A percentile compares a stretch with the other conserved stretches of the same genome.
phyloP scores from a whole-genome alignment of 805 yeast species.

The Blastobotrys muscicola region DNA sequence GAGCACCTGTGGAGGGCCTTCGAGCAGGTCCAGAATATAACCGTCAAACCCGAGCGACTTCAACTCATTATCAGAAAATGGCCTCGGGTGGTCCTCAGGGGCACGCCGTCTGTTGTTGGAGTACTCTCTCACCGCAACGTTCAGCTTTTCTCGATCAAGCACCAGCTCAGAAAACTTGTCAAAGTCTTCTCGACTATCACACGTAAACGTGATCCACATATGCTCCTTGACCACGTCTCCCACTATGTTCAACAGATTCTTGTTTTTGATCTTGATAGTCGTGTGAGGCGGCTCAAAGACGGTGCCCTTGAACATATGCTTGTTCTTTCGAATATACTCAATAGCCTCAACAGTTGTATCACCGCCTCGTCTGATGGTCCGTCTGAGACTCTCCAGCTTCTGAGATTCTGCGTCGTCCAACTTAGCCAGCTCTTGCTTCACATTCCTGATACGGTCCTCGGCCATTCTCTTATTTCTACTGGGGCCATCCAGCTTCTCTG shows the following conservation, averaged over 20 bases:
- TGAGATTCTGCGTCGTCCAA: conserved; percentile 9
- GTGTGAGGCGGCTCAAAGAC: conserved; percentile 71
- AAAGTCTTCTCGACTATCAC: conserved; percentile 43
- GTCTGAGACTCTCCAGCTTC: conserved; percentile 14
- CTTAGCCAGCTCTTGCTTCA: conserved; percentile 1
- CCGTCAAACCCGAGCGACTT: conserved; percentile 65
- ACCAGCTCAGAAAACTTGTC: conserved; percentile 34
- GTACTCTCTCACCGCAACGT: conserved; percentile 44
- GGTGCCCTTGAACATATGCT: conserved; percentile 29
- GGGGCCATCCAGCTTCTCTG: conserved; percentile 9
- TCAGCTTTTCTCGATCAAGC: conserved; percentile 31
- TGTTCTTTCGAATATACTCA: conserved; percentile 32
- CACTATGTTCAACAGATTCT: conserved; percentile 39
- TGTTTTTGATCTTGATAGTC: conserved; percentile 45
- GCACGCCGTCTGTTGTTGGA: conserved; percentile 22
- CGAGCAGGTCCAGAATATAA: conserved; percentile 56
- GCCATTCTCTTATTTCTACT: not conserved
- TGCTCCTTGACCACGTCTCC: conserved; percentile 45
- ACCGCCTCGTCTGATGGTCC: conserved; percentile 1
- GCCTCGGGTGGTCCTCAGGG: conserved; percentile 14
- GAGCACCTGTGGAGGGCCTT: conserved; percentile 65
- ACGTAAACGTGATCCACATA: conserved; percentile 49
- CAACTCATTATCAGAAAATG: conserved; percentile 26
- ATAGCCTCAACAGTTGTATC: conserved; percentile 34
- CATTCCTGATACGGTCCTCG: conserved; percentile 1